Evolutionary conservation across 1,284 basidiomycete genomes (phyloP).

Genomic region (Pseudozyma sp.): DNA sequence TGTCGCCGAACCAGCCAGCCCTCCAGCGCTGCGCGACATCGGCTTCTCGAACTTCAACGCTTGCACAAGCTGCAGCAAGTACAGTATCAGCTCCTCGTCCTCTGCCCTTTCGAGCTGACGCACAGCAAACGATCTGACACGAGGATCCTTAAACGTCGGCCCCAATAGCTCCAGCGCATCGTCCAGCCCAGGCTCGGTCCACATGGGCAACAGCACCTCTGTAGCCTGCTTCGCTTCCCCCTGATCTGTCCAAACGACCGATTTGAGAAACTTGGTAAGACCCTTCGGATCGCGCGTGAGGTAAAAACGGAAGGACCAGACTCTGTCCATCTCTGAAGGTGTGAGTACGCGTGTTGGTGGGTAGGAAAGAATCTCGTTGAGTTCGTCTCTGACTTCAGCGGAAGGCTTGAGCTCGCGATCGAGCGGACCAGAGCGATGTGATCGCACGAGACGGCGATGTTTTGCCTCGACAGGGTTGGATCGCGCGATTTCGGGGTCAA

Average conservation of each 20-base stretch:
- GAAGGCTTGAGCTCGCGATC: slow-evolving; percentile 97
- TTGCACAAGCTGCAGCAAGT: slow-evolving; percentile 95
- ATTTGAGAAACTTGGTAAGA: slow-evolving; percentile 97
- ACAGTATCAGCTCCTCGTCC: slow-evolving; percentile 94
- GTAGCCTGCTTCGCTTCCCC: slow-evolving; percentile 98
- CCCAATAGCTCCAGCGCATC: slow-evolving; percentile 95
- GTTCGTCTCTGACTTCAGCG: slow-evolving; percentile 88
- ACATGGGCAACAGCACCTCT: slow-evolving; percentile 92
- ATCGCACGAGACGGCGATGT: slow-evolving; percentile 90
- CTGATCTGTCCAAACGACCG: slow-evolving; percentile 95
- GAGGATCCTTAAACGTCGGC: slow-evolving; percentile 84
- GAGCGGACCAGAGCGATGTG: slow-evolving; percentile 91
- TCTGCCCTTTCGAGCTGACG: slow-evolving; percentile 89
- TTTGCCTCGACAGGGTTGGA: slow-evolving; percentile 99
- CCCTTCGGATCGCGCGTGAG: slow-evolving; percentile 86
- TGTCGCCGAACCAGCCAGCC: slow-evolving; percentile 18
- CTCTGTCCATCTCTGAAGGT: slow-evolving; percentile 91
- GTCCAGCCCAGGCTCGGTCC: slow-evolving; percentile 96
- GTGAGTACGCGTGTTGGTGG: slow-evolving; percentile 88
- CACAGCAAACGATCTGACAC: slow-evolving; percentile 94
- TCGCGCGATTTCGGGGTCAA: slow-evolving; percentile 87
- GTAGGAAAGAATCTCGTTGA: slow-evolving; percentile 89
- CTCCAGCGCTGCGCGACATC: slow-evolving; percentile 10
- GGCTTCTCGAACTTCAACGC: slow-evolving; percentile 78
- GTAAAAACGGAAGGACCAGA: slow-evolving; percentile 99